Percentiles rank a stretch among this genome's conserved stretches.
These are phyloP conservation scores for Neonothopanus nambi DNA, from an alignment of 1,284 basidiomycete genomes.

Conservation along the genomic window DNA sequence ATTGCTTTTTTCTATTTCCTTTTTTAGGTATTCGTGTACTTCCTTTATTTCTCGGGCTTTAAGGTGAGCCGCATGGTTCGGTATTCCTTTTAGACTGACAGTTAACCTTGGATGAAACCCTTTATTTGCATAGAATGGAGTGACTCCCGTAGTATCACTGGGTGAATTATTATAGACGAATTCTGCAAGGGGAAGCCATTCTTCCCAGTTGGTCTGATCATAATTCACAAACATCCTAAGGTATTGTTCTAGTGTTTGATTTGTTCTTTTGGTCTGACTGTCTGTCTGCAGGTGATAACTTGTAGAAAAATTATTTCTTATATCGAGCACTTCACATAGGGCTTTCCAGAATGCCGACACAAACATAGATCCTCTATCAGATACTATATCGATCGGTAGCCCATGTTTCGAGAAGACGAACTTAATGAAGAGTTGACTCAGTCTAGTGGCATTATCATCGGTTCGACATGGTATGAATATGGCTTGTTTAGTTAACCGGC, in stretches of 20 bases:
- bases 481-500: no score
- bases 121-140: conserved; percentile 11
- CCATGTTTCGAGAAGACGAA: conserved; percentile 13
- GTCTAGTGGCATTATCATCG: background rate
- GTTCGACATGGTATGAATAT: conserved; percentile 19
- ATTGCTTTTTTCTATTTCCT: background rate
- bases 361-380: no score
- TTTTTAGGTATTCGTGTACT: background rate
- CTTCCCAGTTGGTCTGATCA: conserved; percentile 8
- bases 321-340: no score
- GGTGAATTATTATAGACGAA: conserved; percentile 9
- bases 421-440: conserved; percentile 3
- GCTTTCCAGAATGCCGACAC: no score
- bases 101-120: background rate
- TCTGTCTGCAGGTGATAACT: no score
- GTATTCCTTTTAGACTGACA: background rate
- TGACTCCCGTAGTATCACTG: background rate
- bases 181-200: conserved; percentile 3
- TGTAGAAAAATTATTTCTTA: no score
- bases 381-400: no score
- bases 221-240: conserved; percentile 14
- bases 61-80: background rate
- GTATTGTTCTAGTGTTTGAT: no score
- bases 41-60: no score
- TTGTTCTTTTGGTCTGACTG: no score